These are phyloP conservation scores for Nakazawaea molendinolei DNA, from an alignment of 805 yeast genomes.

Conservation along the genomic window DNA sequence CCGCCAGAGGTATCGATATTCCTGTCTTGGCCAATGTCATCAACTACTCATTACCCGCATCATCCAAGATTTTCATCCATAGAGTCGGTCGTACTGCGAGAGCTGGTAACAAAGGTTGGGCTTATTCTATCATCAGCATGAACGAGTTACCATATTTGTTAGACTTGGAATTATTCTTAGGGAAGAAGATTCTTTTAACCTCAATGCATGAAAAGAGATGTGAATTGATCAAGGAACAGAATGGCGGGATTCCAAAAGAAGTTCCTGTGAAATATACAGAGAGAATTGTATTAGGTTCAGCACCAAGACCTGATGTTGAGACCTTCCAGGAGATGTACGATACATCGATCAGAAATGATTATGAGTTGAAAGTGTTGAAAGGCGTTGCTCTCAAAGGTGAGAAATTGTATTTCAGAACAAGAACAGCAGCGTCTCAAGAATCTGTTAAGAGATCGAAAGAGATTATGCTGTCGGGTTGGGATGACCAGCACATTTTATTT, in stretches of 20 bases:
- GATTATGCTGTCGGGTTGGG: conserved; percentile 75
- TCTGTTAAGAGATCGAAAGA: conserved; percentile 84
- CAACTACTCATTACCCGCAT: conserved; percentile 83
- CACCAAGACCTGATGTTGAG: conserved; percentile 72
- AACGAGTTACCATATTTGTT: conserved; percentile 83
- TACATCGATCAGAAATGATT: conserved; percentile 50
- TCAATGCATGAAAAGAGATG: conserved; percentile 60
- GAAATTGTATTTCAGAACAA: conserved; percentile 74
- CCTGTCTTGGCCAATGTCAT: conserved; percentile 94
- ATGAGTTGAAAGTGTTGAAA: conserved; percentile 57
- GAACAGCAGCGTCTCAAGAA: conserved; percentile 80
- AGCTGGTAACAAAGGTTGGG: conserved; percentile 98
- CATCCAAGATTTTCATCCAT: conserved; percentile 91
- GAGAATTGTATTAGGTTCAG: conserved; percentile 74
- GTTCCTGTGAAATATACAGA: conserved; percentile 68
- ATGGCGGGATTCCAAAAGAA: conserved; percentile 30
- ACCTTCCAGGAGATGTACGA: conserved; percentile 65
- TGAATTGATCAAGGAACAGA: conserved; percentile 39
- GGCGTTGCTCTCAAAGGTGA: conserved; percentile 85
- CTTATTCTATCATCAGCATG: conserved; percentile 81
- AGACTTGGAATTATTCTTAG: conserved; percentile 86
- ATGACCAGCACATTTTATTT: conserved; percentile 74
- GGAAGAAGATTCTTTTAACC: conserved; percentile 69
- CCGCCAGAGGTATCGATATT: conserved; percentile 98
- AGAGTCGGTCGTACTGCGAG: conserved; percentile 99